Conservation (phyloP, 208 protist species). For the Kentomonas sorsogonicus region DNA sequence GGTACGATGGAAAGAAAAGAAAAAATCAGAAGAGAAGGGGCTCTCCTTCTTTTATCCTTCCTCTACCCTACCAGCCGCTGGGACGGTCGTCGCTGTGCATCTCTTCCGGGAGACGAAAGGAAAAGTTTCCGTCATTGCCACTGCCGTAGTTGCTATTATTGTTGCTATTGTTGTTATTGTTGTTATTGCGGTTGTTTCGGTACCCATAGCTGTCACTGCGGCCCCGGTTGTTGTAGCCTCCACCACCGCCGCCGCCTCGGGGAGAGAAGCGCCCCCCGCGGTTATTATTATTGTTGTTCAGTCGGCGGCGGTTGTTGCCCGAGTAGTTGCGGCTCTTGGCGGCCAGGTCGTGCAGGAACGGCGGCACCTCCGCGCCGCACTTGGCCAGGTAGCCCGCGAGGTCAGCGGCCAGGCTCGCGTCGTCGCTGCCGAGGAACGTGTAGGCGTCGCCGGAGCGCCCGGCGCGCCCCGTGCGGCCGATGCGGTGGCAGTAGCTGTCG, state of each 20-base stretch:
- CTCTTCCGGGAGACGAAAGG: conserved; percentile 2
- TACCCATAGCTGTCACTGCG: not conserved
- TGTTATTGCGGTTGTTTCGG: not conserved
- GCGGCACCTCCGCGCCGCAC: conserved; percentile 53
- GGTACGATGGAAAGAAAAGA: conserved; percentile 10
- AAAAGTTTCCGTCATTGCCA: not conserved
- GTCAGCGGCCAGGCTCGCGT: conserved; percentile 49
- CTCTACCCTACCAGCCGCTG: conserved; percentile 7
- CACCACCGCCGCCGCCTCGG: conserved; percentile 1
- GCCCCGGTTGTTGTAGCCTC: not conserved
- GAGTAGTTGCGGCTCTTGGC: conserved; percentile 17
- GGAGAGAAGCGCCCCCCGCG: conserved; percentile 4
- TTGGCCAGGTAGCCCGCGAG: conserved; percentile 68
- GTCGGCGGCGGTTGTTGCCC: conserved; percentile 1
- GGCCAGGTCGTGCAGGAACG: conserved; percentile 40
- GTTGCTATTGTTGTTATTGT: not conserved
- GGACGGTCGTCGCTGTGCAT: not conserved
- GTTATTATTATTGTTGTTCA: too few relatives aligned
- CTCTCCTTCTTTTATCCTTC: conserved; percentile 1
- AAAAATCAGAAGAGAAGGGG: conserved; percentile 7
- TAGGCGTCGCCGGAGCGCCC: conserved; percentile 76
- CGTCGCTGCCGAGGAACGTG: conserved; percentile 71
- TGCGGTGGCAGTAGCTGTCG: conserved; percentile 95
- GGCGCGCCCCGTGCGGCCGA: conserved; percentile 92
- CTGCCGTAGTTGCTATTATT: not conserved